Percentiles rank a stretch among this genome's conserved stretches.
phyloP scores from a whole-genome alignment of 331 rosid genomes.

The Cydonia oblonga region DNA sequence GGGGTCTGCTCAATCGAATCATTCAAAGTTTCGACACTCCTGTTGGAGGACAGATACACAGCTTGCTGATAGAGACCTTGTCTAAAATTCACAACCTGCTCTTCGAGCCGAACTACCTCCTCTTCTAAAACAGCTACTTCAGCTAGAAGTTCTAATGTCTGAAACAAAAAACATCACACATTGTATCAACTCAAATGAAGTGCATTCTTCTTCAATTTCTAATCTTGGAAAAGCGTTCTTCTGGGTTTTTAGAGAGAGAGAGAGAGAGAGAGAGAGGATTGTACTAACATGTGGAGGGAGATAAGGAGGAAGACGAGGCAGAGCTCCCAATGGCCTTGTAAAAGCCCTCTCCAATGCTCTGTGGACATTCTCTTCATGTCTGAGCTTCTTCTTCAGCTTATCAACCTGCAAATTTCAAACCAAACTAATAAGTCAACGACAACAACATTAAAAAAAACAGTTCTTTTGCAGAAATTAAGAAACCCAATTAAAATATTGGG shows the following conservation, averaged over 20 bases:
- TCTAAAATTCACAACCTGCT: constrained; percentile 72
- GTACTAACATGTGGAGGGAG: constrained; percentile 62
- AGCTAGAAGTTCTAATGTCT: constrained; percentile 89
- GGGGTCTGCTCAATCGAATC: constrained; percentile 36
- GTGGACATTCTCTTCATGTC: constrained; percentile 91
- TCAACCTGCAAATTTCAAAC: constrained; percentile 50
- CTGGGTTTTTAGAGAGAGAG: neutral
- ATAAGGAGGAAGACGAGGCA: constrained; percentile 99
- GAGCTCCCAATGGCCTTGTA: constrained; percentile 81
- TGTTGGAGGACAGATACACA: constrained; percentile 49
- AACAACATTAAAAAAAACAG: neutral
- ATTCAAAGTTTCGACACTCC: constrained; percentile 36
- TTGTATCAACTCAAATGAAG: neutral
- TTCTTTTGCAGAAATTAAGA: neutral
- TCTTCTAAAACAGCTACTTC: constrained; percentile 91
- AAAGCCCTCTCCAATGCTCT: constrained; percentile 90
- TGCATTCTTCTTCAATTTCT: neutral
- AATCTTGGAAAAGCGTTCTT: neutral
- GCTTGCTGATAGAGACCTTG: constrained; percentile 85
- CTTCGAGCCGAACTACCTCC: constrained; percentile 78
- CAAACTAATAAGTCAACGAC: neutral
- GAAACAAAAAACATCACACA: constrained; percentile 14
- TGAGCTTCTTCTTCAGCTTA: constrained; percentile 89
- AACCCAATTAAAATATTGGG: neutral
- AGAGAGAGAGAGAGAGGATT: constrained; percentile 1